phyloP scores from a whole-genome alignment of 805 yeast genomes.

The Monosporozyma solicola region DNA sequence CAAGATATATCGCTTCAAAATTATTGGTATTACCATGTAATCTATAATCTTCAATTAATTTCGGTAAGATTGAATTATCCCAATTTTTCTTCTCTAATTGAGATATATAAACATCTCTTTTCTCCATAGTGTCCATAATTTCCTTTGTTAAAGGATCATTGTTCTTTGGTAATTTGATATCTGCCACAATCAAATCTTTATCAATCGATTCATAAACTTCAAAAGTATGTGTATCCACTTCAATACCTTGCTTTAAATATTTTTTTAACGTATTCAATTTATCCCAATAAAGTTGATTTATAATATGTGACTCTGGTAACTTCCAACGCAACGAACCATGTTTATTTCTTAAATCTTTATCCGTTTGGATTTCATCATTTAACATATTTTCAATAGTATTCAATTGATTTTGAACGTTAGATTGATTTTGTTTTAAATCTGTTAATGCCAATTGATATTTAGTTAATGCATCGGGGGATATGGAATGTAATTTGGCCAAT shows the following conservation, averaged over 20 bases:
- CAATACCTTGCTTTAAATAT: slow-evolving; percentile 47
- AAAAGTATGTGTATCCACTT: slow-evolving; percentile 50
- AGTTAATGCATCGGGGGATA: slow-evolving; percentile 35
- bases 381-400: slow-evolving; percentile 40
- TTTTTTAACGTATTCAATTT: slow-evolving; percentile 38
- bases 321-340: slow-evolving; percentile 51
- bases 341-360: slow-evolving; percentile 37
- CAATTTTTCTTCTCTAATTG: slow-evolving; percentile 38
- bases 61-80: slow-evolving; percentile 43
- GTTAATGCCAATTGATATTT: slow-evolving; percentile 31
- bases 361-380: slow-evolving; percentile 45
- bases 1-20: slow-evolving; percentile 35
- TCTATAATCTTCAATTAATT: slow-evolving; percentile 42
- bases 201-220: slow-evolving; percentile 42
- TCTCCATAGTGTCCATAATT: slow-evolving; percentile 30
- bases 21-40: slow-evolving; percentile 23
- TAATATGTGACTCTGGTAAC: slow-evolving; percentile 38
- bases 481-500: background rate
- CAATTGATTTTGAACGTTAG: slow-evolving; percentile 35
- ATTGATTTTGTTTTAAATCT: slow-evolving; percentile 15
- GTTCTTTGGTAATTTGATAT: slow-evolving; percentile 27
- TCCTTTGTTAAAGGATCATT: slow-evolving; percentile 31
- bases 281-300: slow-evolving; percentile 32
- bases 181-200: slow-evolving; percentile 33
- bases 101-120: slow-evolving; percentile 26